Percentiles rank a stretch among this genome's conserved stretches.
Conservation (phyloP, 2,329 filamentous ascomycete genomes). For the Aspergillus fumigatus region DNA sequence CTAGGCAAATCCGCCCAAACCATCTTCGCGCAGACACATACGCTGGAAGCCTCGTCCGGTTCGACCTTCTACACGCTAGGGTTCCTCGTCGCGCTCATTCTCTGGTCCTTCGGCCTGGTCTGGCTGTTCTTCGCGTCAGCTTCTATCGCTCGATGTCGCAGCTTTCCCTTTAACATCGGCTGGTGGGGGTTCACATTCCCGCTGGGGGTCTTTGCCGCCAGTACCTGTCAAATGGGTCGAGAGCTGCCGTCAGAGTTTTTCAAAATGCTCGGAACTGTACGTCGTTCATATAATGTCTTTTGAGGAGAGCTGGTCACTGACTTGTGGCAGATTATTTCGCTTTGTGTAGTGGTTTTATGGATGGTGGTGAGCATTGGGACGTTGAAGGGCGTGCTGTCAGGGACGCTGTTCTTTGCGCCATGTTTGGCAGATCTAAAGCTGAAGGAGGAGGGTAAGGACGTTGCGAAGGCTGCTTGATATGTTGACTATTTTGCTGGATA, state of each 20-base stretch:
- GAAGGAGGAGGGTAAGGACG: conserved; percentile 13
- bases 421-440: conserved; percentile 43
- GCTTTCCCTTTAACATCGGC: conserved; percentile 58
- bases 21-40: conserved; percentile 31
- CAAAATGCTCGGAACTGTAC: conserved; percentile 49
- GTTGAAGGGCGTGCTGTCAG: conserved; percentile 44
- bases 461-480: conserved; percentile 14
- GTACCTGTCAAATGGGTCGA: conserved; percentile 39
- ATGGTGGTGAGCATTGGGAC: conserved; percentile 51
- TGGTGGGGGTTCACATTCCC: conserved; percentile 62
- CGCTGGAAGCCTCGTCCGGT: conserved; percentile 27
- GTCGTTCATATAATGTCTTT: conserved; percentile 6
- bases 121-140: conserved; percentile 39
- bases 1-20: conserved; percentile 44
- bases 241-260: conserved; percentile 56
- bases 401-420: conserved; percentile 52
- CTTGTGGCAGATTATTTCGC: conserved; percentile 41
- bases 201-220: conserved; percentile 52
- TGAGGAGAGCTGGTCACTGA: neutral
- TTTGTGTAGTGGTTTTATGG: conserved; percentile 53
- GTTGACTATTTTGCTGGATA: conserved; percentile 1
- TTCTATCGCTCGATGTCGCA: conserved; percentile 29
- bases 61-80: conserved; percentile 33
- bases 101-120: conserved; percentile 38
- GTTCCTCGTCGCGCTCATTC: conserved; percentile 32